Evolutionary conservation across 257 asterid genomes (phyloP).

Genomic region (Prunella vulgaris): DNA sequence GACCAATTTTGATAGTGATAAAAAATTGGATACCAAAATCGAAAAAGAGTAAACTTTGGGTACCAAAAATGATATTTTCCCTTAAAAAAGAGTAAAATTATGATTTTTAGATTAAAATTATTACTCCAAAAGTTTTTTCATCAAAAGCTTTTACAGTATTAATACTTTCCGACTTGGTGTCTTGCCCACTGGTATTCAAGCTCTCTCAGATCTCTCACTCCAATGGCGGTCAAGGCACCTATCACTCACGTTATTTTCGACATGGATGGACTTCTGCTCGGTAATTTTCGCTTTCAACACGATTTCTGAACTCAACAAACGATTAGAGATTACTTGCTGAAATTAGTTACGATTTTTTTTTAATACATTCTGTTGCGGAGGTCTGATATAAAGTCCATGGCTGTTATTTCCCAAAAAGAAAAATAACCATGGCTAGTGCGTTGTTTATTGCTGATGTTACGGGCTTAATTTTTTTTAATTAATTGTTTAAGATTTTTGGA

Average conservation of each 20-base stretch:
- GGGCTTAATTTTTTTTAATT: neutral
- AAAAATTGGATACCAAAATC: too few species aligned
- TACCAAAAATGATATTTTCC: too few species aligned
- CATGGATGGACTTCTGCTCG: conserved; percentile 95
- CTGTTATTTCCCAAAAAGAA: too few species aligned
- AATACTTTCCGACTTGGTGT: neutral
- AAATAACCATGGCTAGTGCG: neutral
- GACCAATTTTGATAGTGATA: too few species aligned
- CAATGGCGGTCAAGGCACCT: conserved; percentile 53
- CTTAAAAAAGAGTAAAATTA: too few species aligned
- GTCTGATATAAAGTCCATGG: neutral
- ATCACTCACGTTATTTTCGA: conserved; percentile 89
- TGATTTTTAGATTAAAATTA: too few species aligned
- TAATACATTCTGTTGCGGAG: neutral
- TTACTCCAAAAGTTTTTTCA: neutral
- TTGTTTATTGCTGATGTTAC: neutral
- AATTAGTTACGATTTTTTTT: neutral
- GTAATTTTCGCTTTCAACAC: conserved; percentile 31
- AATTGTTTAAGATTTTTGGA: neutral
- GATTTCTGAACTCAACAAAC: neutral
- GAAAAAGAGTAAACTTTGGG: too few species aligned
- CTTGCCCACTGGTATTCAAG: neutral
- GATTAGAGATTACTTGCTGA: neutral
- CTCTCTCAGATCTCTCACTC: conserved; percentile 20
- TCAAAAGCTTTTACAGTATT: neutral